A percentile compares a stretch with the other conserved stretches of the same genome.
Conservation (phyloP, 139 green algal genomes). For the Picochlorum sp. region DNA sequence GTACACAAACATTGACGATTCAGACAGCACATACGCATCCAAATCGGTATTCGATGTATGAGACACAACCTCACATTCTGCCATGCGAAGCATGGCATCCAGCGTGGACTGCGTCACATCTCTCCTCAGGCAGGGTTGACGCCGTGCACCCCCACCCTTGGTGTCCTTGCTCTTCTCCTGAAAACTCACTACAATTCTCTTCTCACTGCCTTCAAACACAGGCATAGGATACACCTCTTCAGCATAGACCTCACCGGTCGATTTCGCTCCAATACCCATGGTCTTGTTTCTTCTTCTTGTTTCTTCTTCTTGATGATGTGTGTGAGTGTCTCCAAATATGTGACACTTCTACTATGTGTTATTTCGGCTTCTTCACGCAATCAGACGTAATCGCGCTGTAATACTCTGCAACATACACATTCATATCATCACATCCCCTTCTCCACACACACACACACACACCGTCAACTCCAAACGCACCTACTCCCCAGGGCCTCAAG, state of each 20-base stretch:
- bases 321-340: not conserved
- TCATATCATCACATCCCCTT: not conserved
- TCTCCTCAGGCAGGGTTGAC: constrained; percentile 4
- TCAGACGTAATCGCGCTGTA: not conserved
- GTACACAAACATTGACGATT: constrained; percentile 95
- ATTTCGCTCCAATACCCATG: not conserved
- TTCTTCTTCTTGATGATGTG: not conserved
- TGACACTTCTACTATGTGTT: constrained; percentile 17
- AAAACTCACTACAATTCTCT: constrained; percentile 85
- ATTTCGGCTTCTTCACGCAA: constrained; percentile 53
- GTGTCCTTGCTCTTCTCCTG: not conserved
- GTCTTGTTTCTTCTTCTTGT: constrained; percentile 15
- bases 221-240: constrained; percentile 36
- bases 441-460: constrained; percentile 2
- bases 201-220: constrained; percentile 91
- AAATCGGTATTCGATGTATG: constrained; percentile 57
- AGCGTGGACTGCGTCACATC: constrained; percentile 20
- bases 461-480: not conserved
- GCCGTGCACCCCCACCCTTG: no score
- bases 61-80: constrained; percentile 91
- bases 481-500: constrained; percentile 20
- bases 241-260: not conserved
- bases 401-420: not conserved
- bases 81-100: constrained; percentile 55
- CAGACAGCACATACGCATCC: constrained; percentile 96